These are phyloP conservation scores for Alliaria petiolata DNA, from an alignment of 345 rosid genomes.

Conservation along the genomic window DNA sequence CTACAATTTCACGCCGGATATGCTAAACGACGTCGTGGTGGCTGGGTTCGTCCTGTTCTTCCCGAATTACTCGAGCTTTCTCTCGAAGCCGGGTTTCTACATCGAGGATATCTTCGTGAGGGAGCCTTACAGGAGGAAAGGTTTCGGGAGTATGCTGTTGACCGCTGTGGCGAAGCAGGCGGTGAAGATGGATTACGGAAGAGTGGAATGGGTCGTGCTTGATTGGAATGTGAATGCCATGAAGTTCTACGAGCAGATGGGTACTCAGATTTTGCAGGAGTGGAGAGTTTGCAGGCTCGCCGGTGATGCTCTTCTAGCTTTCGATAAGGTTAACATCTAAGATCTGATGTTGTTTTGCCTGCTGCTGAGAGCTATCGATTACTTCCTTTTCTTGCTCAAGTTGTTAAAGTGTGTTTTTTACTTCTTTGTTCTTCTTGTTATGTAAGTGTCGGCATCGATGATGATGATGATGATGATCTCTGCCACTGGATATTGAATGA, in stretches of 20 bases:
- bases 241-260: constrained; percentile 82
- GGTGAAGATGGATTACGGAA: constrained; percentile 79
- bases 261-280: constrained; percentile 63
- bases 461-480: not conserved
- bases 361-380: not conserved
- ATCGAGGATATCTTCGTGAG: constrained; percentile 83
- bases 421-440: not conserved
- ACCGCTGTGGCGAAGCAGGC: constrained; percentile 84
- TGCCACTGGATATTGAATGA: too few relatives aligned
- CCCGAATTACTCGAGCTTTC: constrained; percentile 68
- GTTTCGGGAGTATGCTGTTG: constrained; percentile 70
- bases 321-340: constrained; percentile 35
- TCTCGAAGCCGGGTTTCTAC: constrained; percentile 76
- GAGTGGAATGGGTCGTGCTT: constrained; percentile 89
- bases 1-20: constrained; percentile 39
- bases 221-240: constrained; percentile 92
- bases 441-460: constrained; percentile 11
- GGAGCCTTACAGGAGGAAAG: constrained; percentile 73
- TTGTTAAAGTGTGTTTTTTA: not conserved
- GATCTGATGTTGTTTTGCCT: not conserved
- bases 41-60: constrained; percentile 89
- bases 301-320: constrained; percentile 77
- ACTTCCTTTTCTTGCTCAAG: not conserved
- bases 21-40: constrained; percentile 34
- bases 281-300: constrained; percentile 89